Evolutionary conservation across 208 protist genomes (phyloP).

Genomic region (Lotmaria passim): DNA sequence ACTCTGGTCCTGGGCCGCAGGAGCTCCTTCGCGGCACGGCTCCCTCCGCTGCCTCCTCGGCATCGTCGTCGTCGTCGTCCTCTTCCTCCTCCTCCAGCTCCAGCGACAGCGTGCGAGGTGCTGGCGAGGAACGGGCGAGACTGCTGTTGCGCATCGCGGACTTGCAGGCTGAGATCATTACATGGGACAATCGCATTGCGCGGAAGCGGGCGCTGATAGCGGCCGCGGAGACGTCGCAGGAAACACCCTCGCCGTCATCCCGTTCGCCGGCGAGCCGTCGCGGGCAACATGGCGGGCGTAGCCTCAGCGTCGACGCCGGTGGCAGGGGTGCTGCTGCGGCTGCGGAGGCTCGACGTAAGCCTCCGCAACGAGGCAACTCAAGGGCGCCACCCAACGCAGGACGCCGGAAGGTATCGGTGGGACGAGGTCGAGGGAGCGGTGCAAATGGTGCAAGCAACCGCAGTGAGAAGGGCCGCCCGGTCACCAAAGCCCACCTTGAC

Average conservation of each 20-base stretch:
- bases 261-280: background rate
- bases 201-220: conserved; percentile 12
- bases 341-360: background rate
- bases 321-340: too few species aligned
- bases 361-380: conserved; percentile 2
- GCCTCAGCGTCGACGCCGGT: background rate
- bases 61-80: too few species aligned
- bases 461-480: conserved; percentile 9
- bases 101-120: background rate
- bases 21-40: background rate
- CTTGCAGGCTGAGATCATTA: conserved; percentile 33
- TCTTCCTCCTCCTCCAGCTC: background rate
- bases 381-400: background rate
- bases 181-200: conserved; percentile 43
- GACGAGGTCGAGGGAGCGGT: conserved; percentile 37
- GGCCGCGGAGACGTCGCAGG: background rate
- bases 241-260: conserved; percentile 5
- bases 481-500: conserved; percentile 21
- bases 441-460: background rate
- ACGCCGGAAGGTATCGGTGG: background rate
- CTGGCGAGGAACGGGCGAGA: conserved; percentile 22
- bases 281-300: background rate
- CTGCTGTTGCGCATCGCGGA: conserved; percentile 38
- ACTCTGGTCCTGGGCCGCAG: conserved; percentile 7
- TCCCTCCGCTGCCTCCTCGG: background rate